Percentiles rank a stretch among this genome's conserved stretches.
Evolutionary conservation across 306 rosid genomes (phyloP).

Genomic region (Malus sieversii): DNA sequence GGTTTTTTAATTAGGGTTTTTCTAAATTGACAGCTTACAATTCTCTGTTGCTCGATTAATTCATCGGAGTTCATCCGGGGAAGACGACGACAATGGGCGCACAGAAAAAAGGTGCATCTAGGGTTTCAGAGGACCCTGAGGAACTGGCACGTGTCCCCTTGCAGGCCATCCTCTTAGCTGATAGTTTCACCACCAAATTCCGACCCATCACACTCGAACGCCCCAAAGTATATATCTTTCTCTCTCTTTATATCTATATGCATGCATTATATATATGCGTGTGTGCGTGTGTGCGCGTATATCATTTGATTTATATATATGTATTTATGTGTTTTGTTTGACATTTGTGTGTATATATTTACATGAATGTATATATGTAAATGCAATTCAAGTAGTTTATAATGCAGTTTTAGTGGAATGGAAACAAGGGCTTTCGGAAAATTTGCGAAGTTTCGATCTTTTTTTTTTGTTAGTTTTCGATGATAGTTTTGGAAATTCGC

Average conservation of each 20-base stretch:
- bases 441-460: background rate
- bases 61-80: background rate
- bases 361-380: background rate
- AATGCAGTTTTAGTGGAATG: background rate
- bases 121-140: constrained; percentile 74
- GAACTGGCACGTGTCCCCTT: constrained; percentile 70
- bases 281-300: too few relatives aligned
- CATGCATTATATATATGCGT: background rate
- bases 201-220: constrained; percentile 97
- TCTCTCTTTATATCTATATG: background rate
- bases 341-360: background rate
- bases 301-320: background rate
- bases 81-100: constrained; percentile 53
- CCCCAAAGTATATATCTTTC: constrained; percentile 53
- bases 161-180: constrained; percentile 90
- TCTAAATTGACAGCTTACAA: background rate
- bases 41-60: background rate
- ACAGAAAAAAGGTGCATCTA: constrained; percentile 53
- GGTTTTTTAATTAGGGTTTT: constrained; percentile 13
- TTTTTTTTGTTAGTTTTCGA: background rate
- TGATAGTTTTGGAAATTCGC: background rate
- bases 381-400: background rate
- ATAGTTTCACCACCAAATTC: constrained; percentile 84
- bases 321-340: background rate
- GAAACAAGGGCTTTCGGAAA: background rate